Conservation (phyloP, 306 rosid species). For the Abrus pulchellus region DNA sequence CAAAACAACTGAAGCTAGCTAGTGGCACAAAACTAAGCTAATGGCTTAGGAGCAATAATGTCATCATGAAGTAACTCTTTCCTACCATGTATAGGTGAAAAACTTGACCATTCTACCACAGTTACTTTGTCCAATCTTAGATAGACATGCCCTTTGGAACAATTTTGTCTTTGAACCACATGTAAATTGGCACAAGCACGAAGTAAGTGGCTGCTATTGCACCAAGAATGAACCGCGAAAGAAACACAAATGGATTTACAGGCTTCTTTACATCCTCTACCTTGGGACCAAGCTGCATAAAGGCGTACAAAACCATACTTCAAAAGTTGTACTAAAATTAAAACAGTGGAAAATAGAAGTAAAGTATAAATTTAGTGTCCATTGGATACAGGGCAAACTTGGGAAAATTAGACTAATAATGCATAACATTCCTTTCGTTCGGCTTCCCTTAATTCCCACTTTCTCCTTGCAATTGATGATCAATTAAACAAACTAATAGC, state of each 20-base stretch:
- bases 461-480: too few species aligned
- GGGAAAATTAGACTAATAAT: not conserved
- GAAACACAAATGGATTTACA: slow-evolving; percentile 67
- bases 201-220: slow-evolving; percentile 70
- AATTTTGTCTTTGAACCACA: slow-evolving; percentile 86
- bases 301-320: not conserved
- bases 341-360: not conserved
- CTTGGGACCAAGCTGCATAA: slow-evolving; percentile 84
- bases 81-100: not conserved
- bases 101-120: not conserved
- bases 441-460: not conserved
- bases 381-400: not conserved
- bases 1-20: slow-evolving; percentile 26
- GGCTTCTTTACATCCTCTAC: slow-evolving; percentile 75
- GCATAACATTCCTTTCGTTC: not conserved
- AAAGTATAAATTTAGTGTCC: not conserved
- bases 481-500: too few species aligned
- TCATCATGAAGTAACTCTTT: not conserved
- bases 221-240: slow-evolving; percentile 72
- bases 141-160: slow-evolving; percentile 79
- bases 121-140: slow-evolving; percentile 43
- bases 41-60: slow-evolving; percentile 16
- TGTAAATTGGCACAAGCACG: slow-evolving; percentile 76
- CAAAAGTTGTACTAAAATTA: not conserved
- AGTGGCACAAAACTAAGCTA: slow-evolving; percentile 21